Evolutionary conservation across 352 stramenopile genomes (phyloP), one percentile per base, ranked within the genome.

Genomic region (Thalassiosira pacifica): DNA sequence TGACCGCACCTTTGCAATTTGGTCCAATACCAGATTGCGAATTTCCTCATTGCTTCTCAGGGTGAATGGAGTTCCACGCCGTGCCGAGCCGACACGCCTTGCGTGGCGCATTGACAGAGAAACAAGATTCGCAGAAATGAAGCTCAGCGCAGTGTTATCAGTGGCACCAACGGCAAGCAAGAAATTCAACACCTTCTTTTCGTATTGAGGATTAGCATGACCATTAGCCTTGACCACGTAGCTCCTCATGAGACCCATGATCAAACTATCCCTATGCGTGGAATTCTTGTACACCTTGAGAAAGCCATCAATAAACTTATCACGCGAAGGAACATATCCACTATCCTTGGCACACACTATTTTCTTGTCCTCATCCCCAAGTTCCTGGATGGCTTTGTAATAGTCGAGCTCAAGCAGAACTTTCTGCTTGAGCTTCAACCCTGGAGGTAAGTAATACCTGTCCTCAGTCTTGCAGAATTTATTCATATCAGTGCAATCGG

Each of bases 231-330:
- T 63, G 53, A 22, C 53, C 2, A 63, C 24, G 22, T 34, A 34
- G 13, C 2, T 16, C 24, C 22, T 63, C 24, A 63, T 34, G 16
- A 63, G 13, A 31, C 22, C 5, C 2, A 63, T 6, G 13, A 63
- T 63, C 53, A 63, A 63, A 63, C 53, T 63, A 24, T 24, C 48
- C 48, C n/a, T 18, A 24, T 26, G 10, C 48, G 11, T 24, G n/a
- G 11, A 26, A 18, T 60, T 60, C 48, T 60, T 60, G n/a, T 60
- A 60, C 48, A 60, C n/a, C 10, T 18, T 26, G 48, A 60, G 10
- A 60, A 60, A 60, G 48, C n/a, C n/a, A 24, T 18, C n/a, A 24
- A 60, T 18, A 22, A 60, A 60, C 48, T 60, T 60, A 24, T 60
- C 48, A 48, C 37, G 37, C 37, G 37, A 48, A 48, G 37, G 37